phyloP scores from a whole-genome alignment of 352 stramenopile species.

The Discostella stelligera region DNA sequence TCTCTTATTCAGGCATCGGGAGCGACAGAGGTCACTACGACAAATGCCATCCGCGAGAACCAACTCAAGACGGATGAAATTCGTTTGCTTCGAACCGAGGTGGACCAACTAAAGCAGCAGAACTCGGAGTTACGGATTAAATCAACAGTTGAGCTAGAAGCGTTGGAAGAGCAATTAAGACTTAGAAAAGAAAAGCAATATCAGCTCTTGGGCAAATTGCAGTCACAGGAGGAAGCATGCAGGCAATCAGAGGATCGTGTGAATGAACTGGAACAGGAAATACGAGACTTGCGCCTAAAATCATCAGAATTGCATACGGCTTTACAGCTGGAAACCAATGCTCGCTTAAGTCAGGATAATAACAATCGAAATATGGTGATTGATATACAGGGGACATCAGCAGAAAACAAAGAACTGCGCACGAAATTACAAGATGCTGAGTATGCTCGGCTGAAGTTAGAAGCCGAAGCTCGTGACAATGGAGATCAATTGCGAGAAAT shows the following conservation, averaged over 20 bases:
- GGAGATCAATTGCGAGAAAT: conserved; percentile 94
- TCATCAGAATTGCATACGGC: conserved; percentile 92
- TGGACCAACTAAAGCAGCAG: conserved; percentile 90
- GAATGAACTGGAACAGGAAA: conserved; percentile 86
- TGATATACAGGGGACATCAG: conserved; percentile 71
- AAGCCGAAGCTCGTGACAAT: conserved; percentile 92
- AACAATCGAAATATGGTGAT: conserved; percentile 74
- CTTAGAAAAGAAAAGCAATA: conserved; percentile 97
- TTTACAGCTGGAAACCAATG: conserved; percentile 91
- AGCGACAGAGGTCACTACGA: conserved; percentile 90
- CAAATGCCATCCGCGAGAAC: conserved; percentile 87
- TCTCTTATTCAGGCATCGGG: conserved; percentile 89
- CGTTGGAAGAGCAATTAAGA: conserved; percentile 93
- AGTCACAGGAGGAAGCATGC: conserved; percentile 91
- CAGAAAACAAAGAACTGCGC: conserved; percentile 88
- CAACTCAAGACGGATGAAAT: conserved; percentile 93
- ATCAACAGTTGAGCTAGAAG: conserved; percentile 92
- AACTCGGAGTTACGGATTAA: conserved; percentile 93
- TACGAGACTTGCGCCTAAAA: conserved; percentile 87
- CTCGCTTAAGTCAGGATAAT: conserved; percentile 89
- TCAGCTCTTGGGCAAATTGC: conserved; percentile 93
- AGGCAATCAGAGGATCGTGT: conserved; percentile 89
- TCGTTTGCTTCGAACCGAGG: conserved; percentile 86
- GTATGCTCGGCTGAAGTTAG: conserved; percentile 90
- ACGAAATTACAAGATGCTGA: conserved; percentile 89